Conservation (phyloP, 371 early-diverging fungal genomes). For the Mucor circinelloides region DNA sequence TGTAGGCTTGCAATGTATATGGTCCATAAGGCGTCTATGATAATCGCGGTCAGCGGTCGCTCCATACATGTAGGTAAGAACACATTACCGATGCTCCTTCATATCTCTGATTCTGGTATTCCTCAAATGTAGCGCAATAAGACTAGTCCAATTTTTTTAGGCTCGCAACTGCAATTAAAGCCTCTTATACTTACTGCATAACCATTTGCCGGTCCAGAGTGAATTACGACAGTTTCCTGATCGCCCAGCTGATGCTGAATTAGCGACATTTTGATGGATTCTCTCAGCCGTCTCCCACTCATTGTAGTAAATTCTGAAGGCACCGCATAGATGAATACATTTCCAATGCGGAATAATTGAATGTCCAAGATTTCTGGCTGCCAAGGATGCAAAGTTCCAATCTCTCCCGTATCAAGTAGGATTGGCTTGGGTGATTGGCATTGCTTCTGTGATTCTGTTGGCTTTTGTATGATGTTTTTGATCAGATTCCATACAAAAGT, state of each 20-base stretch:
- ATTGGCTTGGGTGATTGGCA: constrained; percentile 70
- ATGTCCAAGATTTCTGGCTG: constrained; percentile 60
- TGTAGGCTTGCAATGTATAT: constrained; percentile 60
- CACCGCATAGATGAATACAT: constrained; percentile 57
- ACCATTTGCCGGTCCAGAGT: constrained; percentile 57
- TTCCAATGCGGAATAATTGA: constrained; percentile 55
- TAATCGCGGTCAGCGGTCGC: not conserved
- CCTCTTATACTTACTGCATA: constrained; percentile 38
- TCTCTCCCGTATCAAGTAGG: constrained; percentile 64
- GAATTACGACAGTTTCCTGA: constrained; percentile 49
- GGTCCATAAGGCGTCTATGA: constrained; percentile 67
- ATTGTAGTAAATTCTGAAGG: constrained; percentile 72
- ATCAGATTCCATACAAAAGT: constrained; percentile 52
- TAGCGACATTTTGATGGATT: constrained; percentile 38
- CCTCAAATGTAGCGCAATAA: constrained; percentile 67
- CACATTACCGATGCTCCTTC: constrained; percentile 61
- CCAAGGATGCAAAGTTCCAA: constrained; percentile 52
- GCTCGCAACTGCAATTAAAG: not conserved
- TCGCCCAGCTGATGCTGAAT: constrained; percentile 46
- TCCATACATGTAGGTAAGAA: not conserved
- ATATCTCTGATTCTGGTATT: constrained; percentile 69
- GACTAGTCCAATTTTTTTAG: constrained; percentile 27
- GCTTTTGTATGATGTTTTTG: constrained; percentile 37
- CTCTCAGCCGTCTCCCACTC: constrained; percentile 61
- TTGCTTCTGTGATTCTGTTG: constrained; percentile 35